Evolutionary conservation across 768 basidiomycete species (phyloP).

Genomic region (Psilocybe subaeruginosa): DNA sequence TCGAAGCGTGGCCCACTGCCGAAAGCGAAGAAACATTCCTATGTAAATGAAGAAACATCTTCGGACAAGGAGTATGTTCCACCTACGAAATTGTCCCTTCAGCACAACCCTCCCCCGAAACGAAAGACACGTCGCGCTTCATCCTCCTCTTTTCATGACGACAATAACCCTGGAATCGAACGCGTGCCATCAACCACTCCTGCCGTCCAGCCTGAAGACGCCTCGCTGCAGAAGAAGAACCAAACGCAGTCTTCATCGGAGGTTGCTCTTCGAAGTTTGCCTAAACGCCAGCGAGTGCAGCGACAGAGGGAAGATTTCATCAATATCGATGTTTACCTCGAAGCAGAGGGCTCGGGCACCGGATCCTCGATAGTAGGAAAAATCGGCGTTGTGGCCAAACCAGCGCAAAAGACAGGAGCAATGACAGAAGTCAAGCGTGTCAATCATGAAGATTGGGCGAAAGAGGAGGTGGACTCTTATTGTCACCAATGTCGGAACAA

Average conservation of each 20-base stretch:
- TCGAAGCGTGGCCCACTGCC: too few species aligned
- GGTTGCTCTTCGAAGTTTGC: not conserved
- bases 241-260: not conserved
- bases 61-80: not conserved
- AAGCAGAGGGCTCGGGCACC: not conserved
- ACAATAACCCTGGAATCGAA: not conserved
- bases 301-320: not conserved
- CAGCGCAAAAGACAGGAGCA: not conserved
- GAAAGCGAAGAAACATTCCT: too few species aligned
- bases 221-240: not conserved
- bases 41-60: not conserved
- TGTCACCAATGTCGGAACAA: constrained; percentile 22
- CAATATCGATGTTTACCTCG: not conserved
- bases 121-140: not conserved
- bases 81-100: not conserved
- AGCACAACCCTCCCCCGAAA: not conserved
- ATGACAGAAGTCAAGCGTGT: not conserved
- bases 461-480: not conserved
- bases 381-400: not conserved
- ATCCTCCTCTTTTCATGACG: not conserved
- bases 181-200: not conserved
- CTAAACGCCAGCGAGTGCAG: not conserved
- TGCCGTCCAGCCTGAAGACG: not conserved
- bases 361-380: not conserved
- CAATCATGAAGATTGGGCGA: not conserved